phyloP scores from a whole-genome alignment of 805 yeast genomes.

The Saturnispora serradocipensis region DNA sequence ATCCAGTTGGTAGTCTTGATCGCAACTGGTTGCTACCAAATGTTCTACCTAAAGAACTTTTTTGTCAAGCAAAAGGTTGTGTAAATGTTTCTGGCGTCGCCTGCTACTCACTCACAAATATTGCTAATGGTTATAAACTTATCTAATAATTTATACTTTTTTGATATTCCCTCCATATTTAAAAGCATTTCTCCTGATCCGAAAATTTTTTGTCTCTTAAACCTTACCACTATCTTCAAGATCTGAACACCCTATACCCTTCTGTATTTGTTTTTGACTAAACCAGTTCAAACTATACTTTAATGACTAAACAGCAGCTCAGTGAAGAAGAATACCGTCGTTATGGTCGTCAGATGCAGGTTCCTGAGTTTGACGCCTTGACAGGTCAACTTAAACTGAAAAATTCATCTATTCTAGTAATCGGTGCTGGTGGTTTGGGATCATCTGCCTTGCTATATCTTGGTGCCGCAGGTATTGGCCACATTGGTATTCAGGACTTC shows the following conservation, averaged over 20 bases:
- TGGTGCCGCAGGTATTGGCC: slow-evolving; percentile 82
- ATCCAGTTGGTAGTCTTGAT: slow-evolving; percentile 56
- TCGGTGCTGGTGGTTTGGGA: slow-evolving; percentile 97
- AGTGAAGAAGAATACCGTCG: slow-evolving; percentile 57
- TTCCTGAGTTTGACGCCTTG: slow-evolving; percentile 57
- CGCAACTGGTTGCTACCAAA: slow-evolving; percentile 65
- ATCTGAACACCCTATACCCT: not conserved
- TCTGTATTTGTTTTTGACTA: not conserved
- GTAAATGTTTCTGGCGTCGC: slow-evolving; percentile 15
- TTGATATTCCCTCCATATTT: not conserved
- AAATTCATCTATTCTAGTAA: slow-evolving; percentile 52
- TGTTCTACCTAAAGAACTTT: slow-evolving; percentile 63
- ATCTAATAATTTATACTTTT: not conserved
- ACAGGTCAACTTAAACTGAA: slow-evolving; percentile 53
- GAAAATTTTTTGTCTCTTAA: not conserved
- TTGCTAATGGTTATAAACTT: not conserved
- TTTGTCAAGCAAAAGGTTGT: slow-evolving; percentile 73
- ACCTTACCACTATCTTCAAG: not conserved
- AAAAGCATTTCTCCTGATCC: not conserved
- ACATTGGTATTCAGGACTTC: slow-evolving; percentile 77
- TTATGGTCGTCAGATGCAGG: slow-evolving; percentile 94
- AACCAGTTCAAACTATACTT: no score
- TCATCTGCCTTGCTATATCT: slow-evolving; percentile 83
- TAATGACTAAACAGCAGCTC: not conserved
- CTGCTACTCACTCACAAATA: not conserved